Conservation (phyloP, 805 yeast species). For the Metschnikowia picachoensis region DNA sequence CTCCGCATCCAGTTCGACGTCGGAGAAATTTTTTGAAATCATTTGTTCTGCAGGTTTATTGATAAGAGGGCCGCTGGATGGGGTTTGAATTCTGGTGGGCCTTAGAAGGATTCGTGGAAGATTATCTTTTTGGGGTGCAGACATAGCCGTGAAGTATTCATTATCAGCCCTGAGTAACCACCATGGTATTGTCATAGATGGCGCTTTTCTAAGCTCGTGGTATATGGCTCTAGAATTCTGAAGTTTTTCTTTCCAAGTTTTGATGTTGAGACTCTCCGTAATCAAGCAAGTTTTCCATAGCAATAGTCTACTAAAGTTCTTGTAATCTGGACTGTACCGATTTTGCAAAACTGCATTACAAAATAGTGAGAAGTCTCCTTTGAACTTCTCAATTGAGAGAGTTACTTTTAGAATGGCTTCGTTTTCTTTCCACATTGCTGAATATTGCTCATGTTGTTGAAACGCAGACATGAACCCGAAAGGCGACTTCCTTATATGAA, state of each 20-base stretch:
- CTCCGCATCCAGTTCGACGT: conserved; percentile 29
- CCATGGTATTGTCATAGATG: conserved; percentile 39
- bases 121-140: neutral
- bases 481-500: too few relatives aligned
- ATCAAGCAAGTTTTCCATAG: conserved; percentile 38
- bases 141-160: conserved; percentile 19
- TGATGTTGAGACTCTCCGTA: conserved; percentile 34
- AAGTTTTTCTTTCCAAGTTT: conserved; percentile 31
- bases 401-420: conserved; percentile 34
- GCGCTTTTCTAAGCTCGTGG: conserved; percentile 27
- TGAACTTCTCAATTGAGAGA: conserved; percentile 34
- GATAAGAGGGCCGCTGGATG: too few relatives aligned
- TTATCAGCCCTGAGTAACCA: conserved; percentile 28
- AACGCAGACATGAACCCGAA: too few relatives aligned
- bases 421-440: conserved; percentile 22
- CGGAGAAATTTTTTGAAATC: neutral
- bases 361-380: conserved; percentile 26
- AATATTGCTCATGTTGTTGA: too few relatives aligned
- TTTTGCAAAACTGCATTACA: conserved; percentile 26
- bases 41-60: too few relatives aligned
- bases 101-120: too few relatives aligned
- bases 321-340: conserved; percentile 25
- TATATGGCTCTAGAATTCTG: conserved; percentile 30
- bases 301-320: conserved; percentile 29
- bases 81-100: too few relatives aligned